These are phyloP conservation scores for Entelexis sorbosivorans DNA, from an alignment of 1,139 yeast genomes.

Conservation along the genomic window DNA sequence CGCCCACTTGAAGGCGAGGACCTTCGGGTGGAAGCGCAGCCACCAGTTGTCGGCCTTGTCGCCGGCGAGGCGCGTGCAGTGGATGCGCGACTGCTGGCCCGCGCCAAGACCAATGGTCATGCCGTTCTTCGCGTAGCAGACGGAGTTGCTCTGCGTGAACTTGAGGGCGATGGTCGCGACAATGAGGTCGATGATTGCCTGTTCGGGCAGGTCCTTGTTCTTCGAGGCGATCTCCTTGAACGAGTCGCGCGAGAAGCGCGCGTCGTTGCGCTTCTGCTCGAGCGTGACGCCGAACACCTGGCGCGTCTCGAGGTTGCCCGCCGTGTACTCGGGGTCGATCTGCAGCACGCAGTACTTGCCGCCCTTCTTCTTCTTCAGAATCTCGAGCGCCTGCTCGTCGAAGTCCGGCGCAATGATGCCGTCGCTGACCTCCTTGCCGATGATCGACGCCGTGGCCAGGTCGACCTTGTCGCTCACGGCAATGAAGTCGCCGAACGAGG, in stretches of 20 bases:
- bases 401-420: constrained; percentile 98
- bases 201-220: constrained; percentile 79
- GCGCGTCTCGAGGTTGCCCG: constrained; percentile 74
- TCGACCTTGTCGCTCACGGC: constrained; percentile 95
- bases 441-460: constrained; percentile 90
- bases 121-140: constrained; percentile 95
- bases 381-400: constrained; percentile 80
- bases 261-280: constrained; percentile 96
- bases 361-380: constrained; percentile 83
- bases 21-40: constrained; percentile 96
- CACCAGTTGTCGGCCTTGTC: constrained; percentile 99
- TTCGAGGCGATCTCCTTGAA: constrained; percentile 85
- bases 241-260: constrained; percentile 75
- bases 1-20: constrained; percentile 88
- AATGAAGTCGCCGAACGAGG: constrained; percentile 96
- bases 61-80: constrained; percentile 97
- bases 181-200: constrained; percentile 83
- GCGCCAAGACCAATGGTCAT: constrained; percentile 99
- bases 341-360: constrained; percentile 95
- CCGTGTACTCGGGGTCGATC: constrained; percentile 87
- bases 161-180: constrained; percentile 95
- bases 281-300: constrained; percentile 92
- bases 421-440: constrained; percentile 93
- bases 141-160: constrained; percentile 96
- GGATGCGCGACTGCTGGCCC: constrained; percentile 98